Percentiles rank a stretch among this genome's conserved stretches.
Conservation (phyloP, 1,139 yeast genomes). For the Geotrichum aggregatum region DNA sequence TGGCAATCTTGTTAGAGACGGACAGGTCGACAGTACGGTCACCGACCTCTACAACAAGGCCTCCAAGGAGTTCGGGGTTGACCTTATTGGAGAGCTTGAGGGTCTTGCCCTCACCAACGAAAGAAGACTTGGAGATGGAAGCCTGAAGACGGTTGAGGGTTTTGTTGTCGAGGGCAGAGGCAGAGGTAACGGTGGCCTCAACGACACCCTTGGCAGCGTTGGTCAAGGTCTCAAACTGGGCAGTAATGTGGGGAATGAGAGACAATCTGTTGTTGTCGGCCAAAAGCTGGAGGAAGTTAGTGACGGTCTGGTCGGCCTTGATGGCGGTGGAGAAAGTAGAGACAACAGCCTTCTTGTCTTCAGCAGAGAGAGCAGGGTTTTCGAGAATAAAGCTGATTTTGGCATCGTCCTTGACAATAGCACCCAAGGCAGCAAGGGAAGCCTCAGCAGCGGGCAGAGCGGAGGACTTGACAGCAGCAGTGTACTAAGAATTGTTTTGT, state of each 20-base stretch:
- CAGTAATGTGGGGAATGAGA: conserved; percentile 60
- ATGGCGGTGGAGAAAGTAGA: conserved; percentile 53
- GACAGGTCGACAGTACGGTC: conserved; percentile 96
- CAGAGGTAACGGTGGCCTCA: conserved; percentile 90
- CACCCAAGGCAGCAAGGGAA: conserved; percentile 58
- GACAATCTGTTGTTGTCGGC: conserved; percentile 93
- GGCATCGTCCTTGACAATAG: conserved; percentile 57
- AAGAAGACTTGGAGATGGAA: conserved; percentile 70
- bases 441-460: conserved; percentile 68
- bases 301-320: conserved; percentile 64
- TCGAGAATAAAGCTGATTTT: conserved; percentile 58
- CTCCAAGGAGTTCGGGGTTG: conserved; percentile 91
- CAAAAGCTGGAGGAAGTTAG: conserved; percentile 76
- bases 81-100: conserved; percentile 78
- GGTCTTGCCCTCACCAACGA: conserved; percentile 82
- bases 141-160: conserved; percentile 73
- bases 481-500: conserved; percentile 43
- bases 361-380: conserved; percentile 80
- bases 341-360: conserved; percentile 71
- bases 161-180: conserved; percentile 77
- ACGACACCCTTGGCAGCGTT: conserved; percentile 90
- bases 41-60: conserved; percentile 91
- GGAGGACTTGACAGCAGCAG: conserved; percentile 84
- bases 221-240: conserved; percentile 70
- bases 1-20: conserved; percentile 76